These are phyloP conservation scores for Blumeriella jaapii DNA, from an alignment of 2,329 filamentous ascomycete species.

Conservation along the genomic window DNA sequence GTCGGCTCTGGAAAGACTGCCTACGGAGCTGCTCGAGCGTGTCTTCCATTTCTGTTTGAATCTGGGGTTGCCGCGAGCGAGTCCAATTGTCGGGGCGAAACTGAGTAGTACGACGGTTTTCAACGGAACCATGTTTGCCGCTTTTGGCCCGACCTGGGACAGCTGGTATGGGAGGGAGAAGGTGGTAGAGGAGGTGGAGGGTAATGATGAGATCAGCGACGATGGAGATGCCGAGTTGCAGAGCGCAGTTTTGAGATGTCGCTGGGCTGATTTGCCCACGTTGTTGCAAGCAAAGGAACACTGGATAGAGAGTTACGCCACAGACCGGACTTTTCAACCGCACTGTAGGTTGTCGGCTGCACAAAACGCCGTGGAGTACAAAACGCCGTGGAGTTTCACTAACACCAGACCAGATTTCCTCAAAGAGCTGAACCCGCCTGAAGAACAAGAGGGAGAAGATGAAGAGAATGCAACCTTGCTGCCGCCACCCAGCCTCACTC, in stretches of 20 bases:
- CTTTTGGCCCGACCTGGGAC: constrained; percentile 24
- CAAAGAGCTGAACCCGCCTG: background rate
- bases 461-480: background rate
- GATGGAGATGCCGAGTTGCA: constrained; percentile 6
- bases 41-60: constrained; percentile 25
- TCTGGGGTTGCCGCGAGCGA: constrained; percentile 21
- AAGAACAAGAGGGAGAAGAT: too few relatives aligned
- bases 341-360: constrained; percentile 7
- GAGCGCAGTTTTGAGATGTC: constrained; percentile 16
- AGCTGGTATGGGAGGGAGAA: constrained; percentile 6
- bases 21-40: constrained; percentile 23
- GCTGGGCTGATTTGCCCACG: constrained; percentile 21
- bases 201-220: background rate
- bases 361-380: background rate
- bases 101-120: constrained; percentile 22
- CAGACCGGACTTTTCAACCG: constrained; percentile 6
- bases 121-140: constrained; percentile 15
- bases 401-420: constrained; percentile 4
- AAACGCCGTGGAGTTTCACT: too few relatives aligned
- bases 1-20: constrained; percentile 24
- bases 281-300: constrained; percentile 18
- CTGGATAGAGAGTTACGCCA: constrained; percentile 15
- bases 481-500: constrained; percentile 1
- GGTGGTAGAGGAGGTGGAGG: background rate
- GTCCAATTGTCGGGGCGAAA: constrained; percentile 23